Base-by-base conservation (phyloP, 306 rosid species). In the Mimosa bimucronata region DNA sequence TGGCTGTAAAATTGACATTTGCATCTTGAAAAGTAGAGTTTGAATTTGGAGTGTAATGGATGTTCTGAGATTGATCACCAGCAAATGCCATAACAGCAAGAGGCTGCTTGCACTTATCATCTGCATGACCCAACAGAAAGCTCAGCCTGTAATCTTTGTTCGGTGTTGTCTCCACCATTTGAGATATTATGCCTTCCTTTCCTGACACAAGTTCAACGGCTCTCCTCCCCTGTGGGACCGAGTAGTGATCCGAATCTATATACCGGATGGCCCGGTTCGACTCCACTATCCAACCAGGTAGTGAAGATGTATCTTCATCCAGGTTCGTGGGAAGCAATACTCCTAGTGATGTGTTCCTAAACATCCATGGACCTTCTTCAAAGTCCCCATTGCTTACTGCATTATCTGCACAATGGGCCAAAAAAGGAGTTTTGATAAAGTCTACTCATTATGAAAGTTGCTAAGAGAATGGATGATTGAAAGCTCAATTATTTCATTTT, bases 291-390 rank as follows among this genome's bases (percentile, higher is more conserved):
- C 99, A 95, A 41, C 99, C 97, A 0, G 99, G 99, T 9, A 95
- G 62, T 0, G 98, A 89, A 1, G 99, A 85, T 8, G 92, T 85
- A 65, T 91, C 98, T 83, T 91, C 99, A 0, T 95, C 99, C 0
- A 95, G 90, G 79, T 95, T 95, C 34, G 99, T 93, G 46, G 99
- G 99, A 37, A 95, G 94, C 58, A 95, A 62, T 2, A 95, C 99
- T 1, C 99, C 99, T 0, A 95, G 83, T 3, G 99, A 89, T 50
- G 92, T 88, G 81, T 90, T 95, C 28, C 85, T 83, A 9, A 91
- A 88, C 96, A 95, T 87, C 96, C 96, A 95, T 28, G 99, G 99
- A 61, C 99, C 99, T 86, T 94, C 97, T 66, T 95, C 99, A 12
- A 93, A 91, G 62, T 95, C 94, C 1, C 98, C 99, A 53, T 95